Conservation (phyloP, 495 filamentous ascomycete genomes). For the Lichina pygmaea region DNA sequence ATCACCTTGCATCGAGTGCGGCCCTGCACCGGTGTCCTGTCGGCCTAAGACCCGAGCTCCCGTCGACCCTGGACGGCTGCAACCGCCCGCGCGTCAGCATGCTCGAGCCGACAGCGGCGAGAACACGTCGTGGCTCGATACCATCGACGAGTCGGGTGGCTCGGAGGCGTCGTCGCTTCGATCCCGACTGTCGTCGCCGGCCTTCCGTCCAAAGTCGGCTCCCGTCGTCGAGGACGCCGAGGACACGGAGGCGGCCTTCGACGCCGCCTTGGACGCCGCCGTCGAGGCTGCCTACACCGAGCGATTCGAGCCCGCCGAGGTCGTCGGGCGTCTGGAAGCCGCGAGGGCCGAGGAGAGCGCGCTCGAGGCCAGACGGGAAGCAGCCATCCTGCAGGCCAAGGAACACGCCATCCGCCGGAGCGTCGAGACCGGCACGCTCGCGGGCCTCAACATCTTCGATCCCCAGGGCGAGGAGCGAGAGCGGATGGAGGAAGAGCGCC, state of each 20-base stretch:
- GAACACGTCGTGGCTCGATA: slow-evolving; percentile 82
- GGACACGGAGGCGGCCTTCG: slow-evolving; percentile 74
- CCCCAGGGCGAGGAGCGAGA: slow-evolving; percentile 23
- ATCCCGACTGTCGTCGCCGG: slow-evolving; percentile 45
- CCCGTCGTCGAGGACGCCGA: slow-evolving; percentile 28
- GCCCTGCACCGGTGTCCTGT: slow-evolving; percentile 1
- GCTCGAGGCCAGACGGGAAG: slow-evolving; percentile 52
- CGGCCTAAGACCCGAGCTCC: slow-evolving; percentile 10
- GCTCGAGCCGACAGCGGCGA: slow-evolving; percentile 35
- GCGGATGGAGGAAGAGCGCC: slow-evolving; percentile 71
- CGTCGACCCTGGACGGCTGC: slow-evolving; percentile 9
- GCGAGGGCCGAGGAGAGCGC: slow-evolving; percentile 58
- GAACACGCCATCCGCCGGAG: slow-evolving; percentile 11
- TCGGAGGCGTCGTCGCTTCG: slow-evolving; percentile 61
- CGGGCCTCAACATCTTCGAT: slow-evolving; percentile 10
- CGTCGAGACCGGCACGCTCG: slow-evolving; percentile 11
- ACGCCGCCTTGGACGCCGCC: slow-evolving; percentile 82
- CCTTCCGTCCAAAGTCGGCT: slow-evolving; percentile 37
- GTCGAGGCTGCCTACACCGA: slow-evolving; percentile 93
- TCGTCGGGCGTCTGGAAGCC: slow-evolving; percentile 35
- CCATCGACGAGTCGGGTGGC: slow-evolving; percentile 81
- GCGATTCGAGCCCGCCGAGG: slow-evolving; percentile 32
- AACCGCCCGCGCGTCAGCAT: slow-evolving; percentile 12
- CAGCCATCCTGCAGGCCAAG: slow-evolving; percentile 26
- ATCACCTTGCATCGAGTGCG: slow-evolving; percentile 8